A percentile compares a stretch with the other conserved stretches of the same genome.
Evolutionary conservation across 768 basidiomycete species (phyloP).

Genomic region (Lepiota brunneoincarnata): DNA sequence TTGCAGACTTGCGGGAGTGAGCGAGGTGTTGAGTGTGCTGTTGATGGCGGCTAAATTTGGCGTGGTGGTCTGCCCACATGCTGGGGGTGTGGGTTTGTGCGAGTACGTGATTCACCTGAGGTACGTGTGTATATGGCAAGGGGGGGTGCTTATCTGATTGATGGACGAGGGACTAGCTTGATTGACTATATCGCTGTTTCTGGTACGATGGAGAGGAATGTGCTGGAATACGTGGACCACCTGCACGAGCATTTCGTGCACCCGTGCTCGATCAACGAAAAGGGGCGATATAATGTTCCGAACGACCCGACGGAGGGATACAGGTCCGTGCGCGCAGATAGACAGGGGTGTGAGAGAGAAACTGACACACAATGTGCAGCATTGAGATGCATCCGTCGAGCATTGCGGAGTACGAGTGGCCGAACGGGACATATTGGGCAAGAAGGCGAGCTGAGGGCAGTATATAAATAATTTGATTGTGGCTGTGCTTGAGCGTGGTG

Average conservation of each 20-base stretch:
- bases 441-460: slow-evolving; percentile 18
- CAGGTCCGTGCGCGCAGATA: slow-evolving; percentile 46
- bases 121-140: slow-evolving; percentile 26
- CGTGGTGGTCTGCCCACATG: slow-evolving; percentile 88
- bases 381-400: slow-evolving; percentile 86
- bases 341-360: no score
- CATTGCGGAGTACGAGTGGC: slow-evolving; percentile 84
- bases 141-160: not conserved
- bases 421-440: slow-evolving; percentile 81
- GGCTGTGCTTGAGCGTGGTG: slow-evolving; percentile 8
- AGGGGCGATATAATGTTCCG: slow-evolving; percentile 88
- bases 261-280: slow-evolving; percentile 83
- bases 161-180: slow-evolving; percentile 46
- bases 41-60: slow-evolving; percentile 89
- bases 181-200: slow-evolving; percentile 95
- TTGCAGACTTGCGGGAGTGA: slow-evolving; percentile 90
- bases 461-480: slow-evolving; percentile 12
- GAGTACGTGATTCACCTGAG: slow-evolving; percentile 88
- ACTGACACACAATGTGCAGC: slow-evolving; percentile 33
- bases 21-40: slow-evolving; percentile 86
- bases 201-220: slow-evolving; percentile 91
- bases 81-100: slow-evolving; percentile 91
- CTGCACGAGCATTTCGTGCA: slow-evolving; percentile 91
- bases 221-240: slow-evolving; percentile 88
- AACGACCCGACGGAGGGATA: slow-evolving; percentile 74